Conservation (phyloP, 495 filamentous ascomycete genomes). For the Chaetomidium leptoderma region DNA sequence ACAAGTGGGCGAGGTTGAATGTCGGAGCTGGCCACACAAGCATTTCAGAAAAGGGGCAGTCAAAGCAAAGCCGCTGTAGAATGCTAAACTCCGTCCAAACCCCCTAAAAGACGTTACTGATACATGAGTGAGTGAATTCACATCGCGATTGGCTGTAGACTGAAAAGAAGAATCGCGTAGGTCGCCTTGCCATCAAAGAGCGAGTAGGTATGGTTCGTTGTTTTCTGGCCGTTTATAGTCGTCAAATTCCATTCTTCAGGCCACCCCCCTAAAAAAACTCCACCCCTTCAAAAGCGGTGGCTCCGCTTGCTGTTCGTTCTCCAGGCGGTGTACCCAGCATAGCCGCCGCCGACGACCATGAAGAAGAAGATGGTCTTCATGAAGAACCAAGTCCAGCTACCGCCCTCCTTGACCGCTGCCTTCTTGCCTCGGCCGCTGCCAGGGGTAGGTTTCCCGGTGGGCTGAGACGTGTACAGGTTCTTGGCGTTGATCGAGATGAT, state of each 20-base stretch:
- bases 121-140: constrained; percentile 12
- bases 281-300: constrained; percentile 65
- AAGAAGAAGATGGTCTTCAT: constrained; percentile 77
- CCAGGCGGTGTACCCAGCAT: constrained; percentile 81
- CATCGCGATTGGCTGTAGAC: background rate
- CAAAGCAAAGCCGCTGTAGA: background rate
- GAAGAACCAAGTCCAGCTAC: constrained; percentile 91
- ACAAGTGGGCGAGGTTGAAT: too few relatives aligned
- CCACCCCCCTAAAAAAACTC: background rate
- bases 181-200: constrained; percentile 19
- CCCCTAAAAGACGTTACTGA: constrained; percentile 11
- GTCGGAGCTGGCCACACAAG: too few relatives aligned
- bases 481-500: constrained; percentile 83
- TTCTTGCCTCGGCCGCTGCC: constrained; percentile 40
- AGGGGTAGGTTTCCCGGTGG: constrained; percentile 40
- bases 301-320: constrained; percentile 62
- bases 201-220: constrained; percentile 18
- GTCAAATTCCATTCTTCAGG: constrained; percentile 13
- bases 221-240: constrained; percentile 11
- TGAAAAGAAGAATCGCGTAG: constrained; percentile 9
- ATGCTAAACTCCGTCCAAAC: constrained; percentile 2
- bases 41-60: background rate
- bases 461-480: constrained; percentile 74
- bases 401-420: constrained; percentile 36
- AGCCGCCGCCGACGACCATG: constrained; percentile 63